Percentiles rank a stretch among this genome's conserved stretches.
These are phyloP conservation scores for Neonectria punicea DNA, from an alignment of 2,329 filamentous ascomycete species.

Conservation along the genomic window DNA sequence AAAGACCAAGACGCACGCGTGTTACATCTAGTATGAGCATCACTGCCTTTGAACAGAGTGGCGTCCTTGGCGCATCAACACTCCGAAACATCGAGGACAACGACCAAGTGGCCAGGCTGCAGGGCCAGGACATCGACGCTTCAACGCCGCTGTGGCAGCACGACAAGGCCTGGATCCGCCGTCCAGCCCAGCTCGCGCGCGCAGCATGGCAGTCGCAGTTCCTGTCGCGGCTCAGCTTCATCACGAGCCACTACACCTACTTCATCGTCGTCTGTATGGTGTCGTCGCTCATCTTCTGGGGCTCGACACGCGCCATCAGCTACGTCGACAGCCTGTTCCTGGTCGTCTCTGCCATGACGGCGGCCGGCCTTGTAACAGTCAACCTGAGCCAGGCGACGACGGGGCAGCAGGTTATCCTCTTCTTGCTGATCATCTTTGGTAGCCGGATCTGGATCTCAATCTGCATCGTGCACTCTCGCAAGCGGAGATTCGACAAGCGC, in stretches of 20 bases:
- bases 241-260: neutral
- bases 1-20: too few relatives aligned
- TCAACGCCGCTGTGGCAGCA: too few relatives aligned
- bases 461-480: neutral
- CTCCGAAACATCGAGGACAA: too few relatives aligned
- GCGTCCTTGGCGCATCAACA: too few relatives aligned
- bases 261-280: neutral
- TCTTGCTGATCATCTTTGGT: neutral
- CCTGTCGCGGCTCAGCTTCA: neutral
- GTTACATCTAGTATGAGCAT: too few relatives aligned
- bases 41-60: too few relatives aligned
- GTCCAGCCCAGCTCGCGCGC: too few relatives aligned
- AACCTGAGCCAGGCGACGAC: neutral
- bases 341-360: constrained; percentile 3
- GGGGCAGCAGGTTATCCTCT: neutral
- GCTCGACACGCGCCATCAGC: neutral
- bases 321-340: neutral
- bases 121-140: too few relatives aligned
- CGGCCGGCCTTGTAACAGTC: neutral
- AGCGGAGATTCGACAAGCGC: neutral
- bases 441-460: neutral
- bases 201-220: too few relatives aligned
- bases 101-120: too few relatives aligned
- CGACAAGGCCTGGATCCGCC: too few relatives aligned
- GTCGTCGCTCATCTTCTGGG: neutral